Base-by-base conservation (phyloP, 306 rosid genomes). In the Vachellia collinsii region DNA sequence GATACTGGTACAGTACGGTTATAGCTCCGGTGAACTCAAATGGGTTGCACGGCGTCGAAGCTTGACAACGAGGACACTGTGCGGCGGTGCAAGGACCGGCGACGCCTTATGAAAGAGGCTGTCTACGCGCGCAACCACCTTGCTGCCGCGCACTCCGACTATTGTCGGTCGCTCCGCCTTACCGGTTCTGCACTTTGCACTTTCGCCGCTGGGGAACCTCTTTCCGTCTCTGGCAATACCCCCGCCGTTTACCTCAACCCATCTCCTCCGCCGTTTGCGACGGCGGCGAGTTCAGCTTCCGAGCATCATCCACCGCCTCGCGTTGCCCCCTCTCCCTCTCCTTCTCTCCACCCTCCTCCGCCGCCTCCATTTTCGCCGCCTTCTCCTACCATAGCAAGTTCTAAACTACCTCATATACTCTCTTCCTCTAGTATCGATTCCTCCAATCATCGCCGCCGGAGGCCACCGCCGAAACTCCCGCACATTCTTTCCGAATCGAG, bases 91-190 rank as follows among this genome's bases (percentile, higher is more conserved):
- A 96, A 93, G 89, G 97, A 96, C 72, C 91, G 99, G 5, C 98
- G 99, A 61, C 93, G 94, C 70, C 90, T 96, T 19, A 96, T 96
- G 90, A 96, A 90, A 71, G 92, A 93, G 50, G 93, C 98, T 0
- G 97, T 96, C 9, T 72, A 70, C 76, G 88, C 99, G 1, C 97
- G 99, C 72, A 94, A 93, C 84, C 97, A 87, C 83, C 86, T 96
- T 3, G 99, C 98, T n/a, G 96, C 98, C 0, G 97, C 99, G 0
- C 99, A 96, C 79, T 91, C 98, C 43, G 97, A 96, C 86, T 96
- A 96, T 84, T 88, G 95, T 78, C 95, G 98, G 44, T 93, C 92
- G 47, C 99, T 96, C 88, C 97, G 94, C 36, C 85, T 75, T 34
- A 96, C 98, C 12, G 99, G 99, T 80, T 78, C 94, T 19, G 94